A percentile compares a stretch with the other conserved stretches of the same genome.
phyloP scores from a whole-genome alignment of 805 yeast genomes.

The Danielia oregonensis region DNA sequence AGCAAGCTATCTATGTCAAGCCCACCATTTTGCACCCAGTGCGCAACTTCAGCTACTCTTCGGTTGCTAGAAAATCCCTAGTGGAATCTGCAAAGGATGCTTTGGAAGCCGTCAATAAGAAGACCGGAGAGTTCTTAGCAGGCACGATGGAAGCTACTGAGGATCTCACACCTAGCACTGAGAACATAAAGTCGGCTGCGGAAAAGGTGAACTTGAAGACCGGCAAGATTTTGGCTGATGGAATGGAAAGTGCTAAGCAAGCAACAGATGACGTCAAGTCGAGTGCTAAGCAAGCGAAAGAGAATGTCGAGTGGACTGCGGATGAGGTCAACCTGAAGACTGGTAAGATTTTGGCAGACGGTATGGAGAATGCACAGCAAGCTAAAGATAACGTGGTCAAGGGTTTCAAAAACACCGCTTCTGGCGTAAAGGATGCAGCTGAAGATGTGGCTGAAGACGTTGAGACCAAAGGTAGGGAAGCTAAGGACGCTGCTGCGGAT shows the following conservation, averaged over 20 bases:
- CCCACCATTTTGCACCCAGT: slow-evolving; percentile 6
- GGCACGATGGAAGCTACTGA: slow-evolving; percentile 38
- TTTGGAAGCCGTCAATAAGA: slow-evolving; percentile 28
- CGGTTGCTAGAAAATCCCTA: slow-evolving; percentile 16
- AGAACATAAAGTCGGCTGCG: slow-evolving; percentile 21
- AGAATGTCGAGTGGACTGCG: slow-evolving; percentile 2
- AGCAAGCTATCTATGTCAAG: slow-evolving; percentile 4
- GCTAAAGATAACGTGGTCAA: no score
- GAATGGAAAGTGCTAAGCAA: slow-evolving; percentile 24
- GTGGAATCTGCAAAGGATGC: slow-evolving; percentile 36
- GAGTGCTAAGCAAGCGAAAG: slow-evolving; percentile 7
- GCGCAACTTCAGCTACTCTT: slow-evolving; percentile 9
- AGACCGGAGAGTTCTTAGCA: slow-evolving; percentile 41
- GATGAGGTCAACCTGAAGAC: slow-evolving; percentile 29
- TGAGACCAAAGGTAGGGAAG: slow-evolving; percentile 3
- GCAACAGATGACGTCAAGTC: slow-evolving; percentile 6
- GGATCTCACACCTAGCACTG: slow-evolving; percentile 17
- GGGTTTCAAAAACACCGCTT: no score
- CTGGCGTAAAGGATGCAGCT: no score
- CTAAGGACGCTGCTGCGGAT: slow-evolving; percentile 9
- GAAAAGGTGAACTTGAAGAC: slow-evolving; percentile 26
- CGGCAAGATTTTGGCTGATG: slow-evolving; percentile 31
- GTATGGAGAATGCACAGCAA: slow-evolving; percentile 7
- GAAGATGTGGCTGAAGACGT: no score
- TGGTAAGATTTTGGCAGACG: slow-evolving; percentile 29